Base-by-base conservation (phyloP, 1,139 yeast species). In the Saccharomyces hybrid region DNA sequence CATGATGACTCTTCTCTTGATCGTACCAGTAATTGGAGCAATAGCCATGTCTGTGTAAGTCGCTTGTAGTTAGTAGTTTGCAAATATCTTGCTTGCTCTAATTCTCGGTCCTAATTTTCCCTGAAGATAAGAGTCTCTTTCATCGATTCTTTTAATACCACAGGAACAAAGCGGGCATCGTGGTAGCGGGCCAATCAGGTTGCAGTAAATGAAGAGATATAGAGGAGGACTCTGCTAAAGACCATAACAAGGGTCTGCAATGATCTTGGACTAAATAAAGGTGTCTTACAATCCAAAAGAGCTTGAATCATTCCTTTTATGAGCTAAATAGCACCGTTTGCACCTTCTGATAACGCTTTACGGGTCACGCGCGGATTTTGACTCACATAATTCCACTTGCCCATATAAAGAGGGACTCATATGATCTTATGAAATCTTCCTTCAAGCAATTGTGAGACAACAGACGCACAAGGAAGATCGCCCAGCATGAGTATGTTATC, bases 21-120 rank as follows among this genome's bases (percentile, higher is more conserved):
- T 80, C 63, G 87, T 77, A 64, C 97, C 97, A 56, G 85, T 81
- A 69, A 91, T 89, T 67, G 96, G 96, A 70, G 96, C 89, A 70
- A 90, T 81, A 69, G 95, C 88, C 51, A 67, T 59, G 63, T 59
- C 64, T 25, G 41, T 48, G 6, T 38, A 44, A 25, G 47, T 48
- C 47, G n/a, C 29, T 42, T 31, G 34, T 41, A 48, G 48, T 25
- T 50, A 23, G 46, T 48, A 23, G 13, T 5, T 29, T 20, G 46
- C 23, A 48, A 11, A 13, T 20, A 28, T 28, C 28, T 23, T 23
- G 46, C 25, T 32, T 26, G 34, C 13, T 34, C 25, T 20, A 9
- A 13, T 11, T 4, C n/a, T 14, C 7, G 13, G n/a, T 16, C 11
- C 13, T 38, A 38, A 11, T 38, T 38, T 38, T 38, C 25, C 44